Percentiles rank a stretch among this genome's conserved stretches.
Conservation (phyloP, 176 grass and related monocot genomes). For the Eremochloa ophiuroides region DNA sequence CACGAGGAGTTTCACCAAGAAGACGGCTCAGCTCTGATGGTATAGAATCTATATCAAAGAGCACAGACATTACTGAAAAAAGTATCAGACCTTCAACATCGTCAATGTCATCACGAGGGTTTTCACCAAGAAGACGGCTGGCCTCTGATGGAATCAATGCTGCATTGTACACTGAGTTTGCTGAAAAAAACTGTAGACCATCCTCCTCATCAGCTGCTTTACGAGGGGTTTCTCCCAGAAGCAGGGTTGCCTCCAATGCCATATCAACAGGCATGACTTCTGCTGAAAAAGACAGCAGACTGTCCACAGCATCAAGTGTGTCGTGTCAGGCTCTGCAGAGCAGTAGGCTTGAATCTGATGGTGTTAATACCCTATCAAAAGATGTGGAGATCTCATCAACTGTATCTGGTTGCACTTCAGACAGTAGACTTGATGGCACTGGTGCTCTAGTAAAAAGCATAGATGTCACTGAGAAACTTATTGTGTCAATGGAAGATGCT, state of each 20-base stretch:
- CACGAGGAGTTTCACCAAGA: conserved; percentile 28
- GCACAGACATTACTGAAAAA: conserved; percentile 21
- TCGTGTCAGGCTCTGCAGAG: neutral
- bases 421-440: conserved; percentile 23
- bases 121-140: conserved; percentile 10
- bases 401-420: conserved; percentile 21
- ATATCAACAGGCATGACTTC: conserved; percentile 14
- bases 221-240: conserved; percentile 40
- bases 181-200: conserved; percentile 32
- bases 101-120: conserved; percentile 14
- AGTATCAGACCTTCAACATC: neutral
- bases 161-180: conserved; percentile 17
- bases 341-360: neutral
- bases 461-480: conserved; percentile 18
- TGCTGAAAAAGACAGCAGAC: conserved; percentile 23
- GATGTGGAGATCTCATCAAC: conserved; percentile 6
- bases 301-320: conserved; percentile 22
- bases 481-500: neutral
- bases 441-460: conserved; percentile 22
- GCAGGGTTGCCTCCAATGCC: conserved; percentile 20
- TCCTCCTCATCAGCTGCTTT: conserved; percentile 22
- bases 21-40: conserved; percentile 10
- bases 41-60: conserved; percentile 9
- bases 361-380: conserved; percentile 6
- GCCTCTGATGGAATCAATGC: conserved; percentile 10